Evolutionary conservation across 768 basidiomycete species (phyloP), one percentile per base, ranked within the genome.

Genomic region (Trametes sanguinea): DNA sequence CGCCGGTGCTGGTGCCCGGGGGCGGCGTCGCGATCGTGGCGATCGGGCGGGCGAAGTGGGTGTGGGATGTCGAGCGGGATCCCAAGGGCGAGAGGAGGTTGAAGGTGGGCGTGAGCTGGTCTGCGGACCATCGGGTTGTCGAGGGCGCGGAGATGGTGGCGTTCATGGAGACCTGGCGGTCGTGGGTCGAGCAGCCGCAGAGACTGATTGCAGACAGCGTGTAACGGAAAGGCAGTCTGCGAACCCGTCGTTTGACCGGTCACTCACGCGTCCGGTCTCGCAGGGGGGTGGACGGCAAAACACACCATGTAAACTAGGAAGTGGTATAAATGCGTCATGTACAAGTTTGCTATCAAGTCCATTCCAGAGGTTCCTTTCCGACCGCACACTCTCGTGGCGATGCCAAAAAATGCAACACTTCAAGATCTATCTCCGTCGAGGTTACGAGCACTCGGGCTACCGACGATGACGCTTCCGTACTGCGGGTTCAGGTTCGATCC

Each of bases 71-170:
- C 45, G 79, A 84, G 51, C 69, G 75, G 55, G 76, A 83, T 22
- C 78, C 74, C 37, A 71, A 63, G 16, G 84, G 85, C 1, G 80
- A 82, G 65, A 75, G 84, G 63, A 77, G 86, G 66, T 72, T 89
- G 42, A 82, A 82, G 75, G 71, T 88, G 42, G 83, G 83, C 9
- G 77, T 93, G 4, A 90, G 88, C 64, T 95, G 93, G 90, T 86
- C 85, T 63, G 93, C 89, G 51, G 93, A 95, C 67, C 94, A 95
- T 74, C 77, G 93, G 14, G 85, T 95, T 6, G 85, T 94, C 9
- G 93, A 95, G 71, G 93, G 93, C 4, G 93, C 92, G 1, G 93
- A 95, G 76, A 71, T 95, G 63, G 92, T 90, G 55, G 92, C 90
- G 65, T 93, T 95, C 72, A 89, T 93, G 62, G 92, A 94, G 76